Evolutionary conservation across 73 alveolate genomes (phyloP), one percentile per base, ranked within the genome.

Genomic region (Paramecium biaurelia): DNA sequence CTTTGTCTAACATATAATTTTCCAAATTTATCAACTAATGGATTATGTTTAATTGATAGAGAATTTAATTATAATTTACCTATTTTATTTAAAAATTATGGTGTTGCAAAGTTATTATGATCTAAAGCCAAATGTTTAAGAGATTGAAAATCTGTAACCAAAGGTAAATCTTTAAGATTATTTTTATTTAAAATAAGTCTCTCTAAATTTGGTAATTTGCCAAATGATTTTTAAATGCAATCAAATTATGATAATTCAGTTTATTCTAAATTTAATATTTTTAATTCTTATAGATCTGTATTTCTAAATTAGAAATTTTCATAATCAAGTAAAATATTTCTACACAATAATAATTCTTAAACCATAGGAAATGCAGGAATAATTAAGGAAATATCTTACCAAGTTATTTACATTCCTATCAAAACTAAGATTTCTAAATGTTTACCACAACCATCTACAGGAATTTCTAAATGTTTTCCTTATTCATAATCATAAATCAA

Each of bases 371-470:
- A 67, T 41, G 98, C 93, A 12, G 98, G 98, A 6, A 94, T 82
- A 32, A 96, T 85, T 7, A 86, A 92, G 26, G 94, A 37, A 56
- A 89, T 21, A 43, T 79, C 90, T 15, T 34, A 15, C 98, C 97
- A 95, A 26, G 89, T 95, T 20, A 96, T 85, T 28, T 93, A 92
- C 97, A 96, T 96, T 1, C 92, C 96, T 6, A 95, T 96, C 7
- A 96, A 92, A 14, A 93, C 97, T 21, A 94, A 28, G 23, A 94
- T 93, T 47, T 95, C 95, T 18, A 95, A 32, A 57, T 89, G 87
- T 35, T 34, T 30, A 26, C 90, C 49, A 63, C 94, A 70, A 23
- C 84, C 74, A 37, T 58, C 63, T 11, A 89, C 53, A 20, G 90
- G 42, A 42, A 58, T 37, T 23, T 89, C 94, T 11, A 70, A 37